These are phyloP conservation scores for Bipolaris bicolor DNA, from an alignment of 2,329 filamentous ascomycete species.

Conservation along the genomic window DNA sequence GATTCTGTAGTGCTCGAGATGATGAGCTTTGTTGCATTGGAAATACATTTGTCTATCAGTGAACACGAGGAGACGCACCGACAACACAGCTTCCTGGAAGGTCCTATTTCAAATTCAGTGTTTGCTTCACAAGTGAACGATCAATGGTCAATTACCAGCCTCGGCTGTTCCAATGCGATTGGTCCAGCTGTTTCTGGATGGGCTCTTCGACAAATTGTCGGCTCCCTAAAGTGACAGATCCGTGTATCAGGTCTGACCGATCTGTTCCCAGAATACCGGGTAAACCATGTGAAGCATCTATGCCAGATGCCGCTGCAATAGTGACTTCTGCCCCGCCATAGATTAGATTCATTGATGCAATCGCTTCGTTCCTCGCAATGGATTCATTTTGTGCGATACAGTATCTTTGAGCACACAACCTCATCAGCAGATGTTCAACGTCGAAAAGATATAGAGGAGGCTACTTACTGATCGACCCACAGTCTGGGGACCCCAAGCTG, in stretches of 20 bases:
- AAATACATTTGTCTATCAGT: constrained; percentile 41
- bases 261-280: constrained; percentile 3
- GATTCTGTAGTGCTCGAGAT: background rate
- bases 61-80: constrained; percentile 47
- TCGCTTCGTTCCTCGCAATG: constrained; percentile 5
- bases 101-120: constrained; percentile 35
- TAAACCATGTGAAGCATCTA: constrained; percentile 2
- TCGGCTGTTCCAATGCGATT: background rate
- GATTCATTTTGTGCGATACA: constrained; percentile 11
- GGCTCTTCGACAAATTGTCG: background rate
- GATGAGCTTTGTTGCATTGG: constrained; percentile 27
- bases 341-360: constrained; percentile 17
- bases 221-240: background rate
- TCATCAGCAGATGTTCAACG: background rate
- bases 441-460: background rate
- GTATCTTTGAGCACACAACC: background rate
- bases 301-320: constrained; percentile 14
- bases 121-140: background rate
- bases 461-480: constrained; percentile 3
- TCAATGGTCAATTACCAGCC: background rate
- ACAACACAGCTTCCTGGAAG: constrained; percentile 50
- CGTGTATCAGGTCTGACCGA: background rate
- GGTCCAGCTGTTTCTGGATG: background rate
- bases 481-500: constrained; percentile 4
- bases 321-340: constrained; percentile 16